These are phyloP conservation scores for Trichoderma reesei DNA, from an alignment of 495 filamentous ascomycete species.

Conservation along the genomic window DNA sequence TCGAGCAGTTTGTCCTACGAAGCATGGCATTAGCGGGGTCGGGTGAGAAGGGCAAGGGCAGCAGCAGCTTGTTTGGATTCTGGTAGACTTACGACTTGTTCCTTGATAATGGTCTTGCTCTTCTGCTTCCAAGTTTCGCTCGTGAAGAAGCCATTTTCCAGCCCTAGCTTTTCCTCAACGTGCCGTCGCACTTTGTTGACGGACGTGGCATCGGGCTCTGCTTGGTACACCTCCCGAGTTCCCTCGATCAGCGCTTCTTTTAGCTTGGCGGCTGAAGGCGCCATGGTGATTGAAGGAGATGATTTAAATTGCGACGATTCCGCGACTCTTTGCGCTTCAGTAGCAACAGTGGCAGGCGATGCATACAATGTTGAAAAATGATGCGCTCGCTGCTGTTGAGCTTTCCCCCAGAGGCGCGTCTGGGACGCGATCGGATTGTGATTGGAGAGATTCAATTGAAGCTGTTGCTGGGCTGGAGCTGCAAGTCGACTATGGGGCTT, in stretches of 20 bases:
- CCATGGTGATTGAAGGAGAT: conserved; percentile 11
- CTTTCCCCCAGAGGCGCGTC: neutral
- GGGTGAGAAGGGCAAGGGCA: conserved; percentile 2
- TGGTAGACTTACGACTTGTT: conserved; percentile 52
- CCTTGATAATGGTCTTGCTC: conserved; percentile 65
- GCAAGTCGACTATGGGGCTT: neutral
- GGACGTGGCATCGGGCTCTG: conserved; percentile 56
- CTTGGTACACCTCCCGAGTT: conserved; percentile 47
- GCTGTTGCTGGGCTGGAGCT: neutral
- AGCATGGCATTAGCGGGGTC: conserved; percentile 11
- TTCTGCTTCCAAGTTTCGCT: conserved; percentile 62
- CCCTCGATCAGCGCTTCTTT: conserved; percentile 49
- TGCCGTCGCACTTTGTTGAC: conserved; percentile 62
- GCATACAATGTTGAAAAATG: neutral
- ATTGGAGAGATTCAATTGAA: conserved; percentile 1
- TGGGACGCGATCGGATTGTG: conserved; percentile 1
- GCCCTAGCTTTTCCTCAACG: conserved; percentile 53
- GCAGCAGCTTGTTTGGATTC: conserved; percentile 8
- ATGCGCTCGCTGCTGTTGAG: neutral
- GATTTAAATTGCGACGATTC: neutral
- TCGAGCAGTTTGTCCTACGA: conserved; percentile 17
- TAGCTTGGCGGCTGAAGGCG: conserved; percentile 22
- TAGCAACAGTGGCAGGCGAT: neutral
- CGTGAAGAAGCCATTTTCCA: conserved; percentile 65
- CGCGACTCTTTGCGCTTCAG: neutral